These are phyloP conservation scores for Penicillium sp. DNA, from an alignment of 2,329 filamentous ascomycete genomes.

Conservation along the genomic window DNA sequence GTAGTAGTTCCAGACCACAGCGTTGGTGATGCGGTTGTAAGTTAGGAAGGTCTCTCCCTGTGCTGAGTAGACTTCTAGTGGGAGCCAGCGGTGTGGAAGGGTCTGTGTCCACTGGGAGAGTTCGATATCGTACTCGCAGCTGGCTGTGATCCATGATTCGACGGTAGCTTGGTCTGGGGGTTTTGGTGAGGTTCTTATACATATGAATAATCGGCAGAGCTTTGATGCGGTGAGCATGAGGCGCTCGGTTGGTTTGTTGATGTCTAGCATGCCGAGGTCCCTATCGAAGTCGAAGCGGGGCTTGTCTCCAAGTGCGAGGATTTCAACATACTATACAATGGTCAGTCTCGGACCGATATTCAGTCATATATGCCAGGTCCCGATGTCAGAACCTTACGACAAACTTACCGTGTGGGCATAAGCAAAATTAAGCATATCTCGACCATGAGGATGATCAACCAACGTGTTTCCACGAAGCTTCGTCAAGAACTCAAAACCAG, in stretches of 20 bases:
- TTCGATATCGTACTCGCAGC: conserved; percentile 29
- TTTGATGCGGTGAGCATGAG: conserved; percentile 35
- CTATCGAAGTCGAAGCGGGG: conserved; percentile 33
- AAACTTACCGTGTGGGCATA: conserved; percentile 38
- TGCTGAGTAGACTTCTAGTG: conserved; percentile 31
- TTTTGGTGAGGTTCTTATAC: conserved; percentile 19
- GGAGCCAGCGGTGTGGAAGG: conserved; percentile 36
- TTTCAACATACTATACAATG: conserved; percentile 34
- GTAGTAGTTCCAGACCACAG: conserved; percentile 39
- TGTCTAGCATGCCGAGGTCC: conserved; percentile 28
- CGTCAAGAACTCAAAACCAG: conserved; percentile 38
- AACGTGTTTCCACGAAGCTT: conserved; percentile 35
- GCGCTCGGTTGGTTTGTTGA: conserved; percentile 33
- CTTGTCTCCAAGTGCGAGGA: conserved; percentile 35
- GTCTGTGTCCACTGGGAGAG: conserved; percentile 33
- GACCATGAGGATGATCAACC: conserved; percentile 31
- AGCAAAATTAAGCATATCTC: conserved; percentile 40
- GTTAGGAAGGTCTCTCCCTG: conserved; percentile 34
- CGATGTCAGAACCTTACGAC: not conserved
- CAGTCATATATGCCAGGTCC: not conserved
- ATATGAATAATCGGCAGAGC: conserved; percentile 31
- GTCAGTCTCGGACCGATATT: conserved; percentile 3
- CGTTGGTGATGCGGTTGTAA: conserved; percentile 31
- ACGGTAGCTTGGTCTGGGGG: conserved; percentile 20
- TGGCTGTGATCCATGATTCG: conserved; percentile 26